These are phyloP conservation scores for Ustilago curta DNA, from an alignment of 1,284 basidiomycete genomes.

Conservation along the genomic window DNA sequence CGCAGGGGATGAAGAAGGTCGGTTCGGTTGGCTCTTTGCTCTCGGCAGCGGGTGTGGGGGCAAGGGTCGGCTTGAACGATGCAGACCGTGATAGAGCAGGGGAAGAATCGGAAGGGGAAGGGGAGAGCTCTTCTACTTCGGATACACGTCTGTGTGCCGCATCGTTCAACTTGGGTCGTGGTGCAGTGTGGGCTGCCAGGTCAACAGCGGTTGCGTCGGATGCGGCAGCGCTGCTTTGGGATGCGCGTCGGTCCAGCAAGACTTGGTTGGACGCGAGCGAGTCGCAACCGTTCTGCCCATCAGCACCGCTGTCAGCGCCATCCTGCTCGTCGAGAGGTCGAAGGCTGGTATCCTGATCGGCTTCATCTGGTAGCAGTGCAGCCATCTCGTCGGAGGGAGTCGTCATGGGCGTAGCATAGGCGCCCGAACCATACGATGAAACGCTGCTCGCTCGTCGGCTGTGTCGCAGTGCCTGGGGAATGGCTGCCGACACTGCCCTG, in stretches of 20 bases:
- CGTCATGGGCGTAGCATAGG: constrained; percentile 51
- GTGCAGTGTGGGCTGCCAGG: constrained; percentile 28
- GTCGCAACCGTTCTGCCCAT: not conserved
- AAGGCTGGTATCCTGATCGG: constrained; percentile 28
- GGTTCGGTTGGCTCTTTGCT: constrained; percentile 23
- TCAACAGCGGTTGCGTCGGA: constrained; percentile 47
- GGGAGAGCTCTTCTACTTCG: constrained; percentile 45
- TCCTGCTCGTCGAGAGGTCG: constrained; percentile 29
- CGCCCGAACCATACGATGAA: constrained; percentile 51
- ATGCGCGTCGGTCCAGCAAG: constrained; percentile 18
- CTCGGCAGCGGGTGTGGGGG: constrained; percentile 18
- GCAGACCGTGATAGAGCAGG: constrained; percentile 38
- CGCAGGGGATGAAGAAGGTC: constrained; percentile 70
- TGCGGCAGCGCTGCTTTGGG: constrained; percentile 40
- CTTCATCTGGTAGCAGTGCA: constrained; percentile 42
- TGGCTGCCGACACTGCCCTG: constrained; percentile 16
- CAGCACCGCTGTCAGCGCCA: constrained; percentile 9
- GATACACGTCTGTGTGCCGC: constrained; percentile 25
- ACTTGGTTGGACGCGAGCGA: constrained; percentile 8
- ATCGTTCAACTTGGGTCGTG: constrained; percentile 13
- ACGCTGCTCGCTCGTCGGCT: constrained; percentile 48
- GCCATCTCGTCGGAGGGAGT: constrained; percentile 55
- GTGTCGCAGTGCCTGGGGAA: constrained; percentile 32
- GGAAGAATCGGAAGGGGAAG: constrained; percentile 30
- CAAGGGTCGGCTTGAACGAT: constrained; percentile 30